Conservation (phyloP, 1,139 yeast species). For the Waltiozyma sp. region DNA sequence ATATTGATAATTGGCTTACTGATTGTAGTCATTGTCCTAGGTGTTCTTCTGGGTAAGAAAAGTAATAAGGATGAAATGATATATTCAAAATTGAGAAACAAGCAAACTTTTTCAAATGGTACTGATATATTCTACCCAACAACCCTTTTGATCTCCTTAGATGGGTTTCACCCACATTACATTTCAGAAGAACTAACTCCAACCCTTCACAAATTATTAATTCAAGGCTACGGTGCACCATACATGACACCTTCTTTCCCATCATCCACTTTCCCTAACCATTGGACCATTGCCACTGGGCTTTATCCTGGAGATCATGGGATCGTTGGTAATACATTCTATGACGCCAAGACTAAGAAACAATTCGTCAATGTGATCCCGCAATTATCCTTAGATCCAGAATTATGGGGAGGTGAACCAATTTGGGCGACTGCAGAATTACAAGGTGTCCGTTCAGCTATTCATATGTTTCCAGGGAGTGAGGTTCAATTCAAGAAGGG, state of each 20-base stretch:
- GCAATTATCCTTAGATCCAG: constrained; percentile 42
- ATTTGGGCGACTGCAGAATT: constrained; percentile 67
- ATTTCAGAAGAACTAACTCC: constrained; percentile 64
- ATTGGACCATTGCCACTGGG: constrained; percentile 87
- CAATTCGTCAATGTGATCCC: constrained; percentile 60
- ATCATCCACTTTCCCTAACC: constrained; percentile 82
- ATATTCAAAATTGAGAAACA: constrained; percentile 3
- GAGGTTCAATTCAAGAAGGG: constrained; percentile 43
- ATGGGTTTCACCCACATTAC: constrained; percentile 89
- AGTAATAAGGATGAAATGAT: background rate
- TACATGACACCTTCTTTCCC: constrained; percentile 85
- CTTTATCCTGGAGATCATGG: constrained; percentile 79
- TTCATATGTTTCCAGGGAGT: constrained; percentile 97
- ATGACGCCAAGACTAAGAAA: constrained; percentile 42
- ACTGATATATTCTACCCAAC: constrained; percentile 68
- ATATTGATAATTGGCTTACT: constrained; percentile 5
- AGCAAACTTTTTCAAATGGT: constrained; percentile 43
- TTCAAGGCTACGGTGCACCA: constrained; percentile 59
- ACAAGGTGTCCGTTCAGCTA: constrained; percentile 57
- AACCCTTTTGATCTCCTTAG: constrained; percentile 67
- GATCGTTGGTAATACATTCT: constrained; percentile 75
- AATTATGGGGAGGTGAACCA: constrained; percentile 89
- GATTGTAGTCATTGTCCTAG: constrained; percentile 9
- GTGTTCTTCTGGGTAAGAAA: constrained; percentile 9
- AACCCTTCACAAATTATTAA: constrained; percentile 44